phyloP scores from a whole-genome alignment of 495 filamentous ascomycete species.

The Trichoderma asperelloides region DNA sequence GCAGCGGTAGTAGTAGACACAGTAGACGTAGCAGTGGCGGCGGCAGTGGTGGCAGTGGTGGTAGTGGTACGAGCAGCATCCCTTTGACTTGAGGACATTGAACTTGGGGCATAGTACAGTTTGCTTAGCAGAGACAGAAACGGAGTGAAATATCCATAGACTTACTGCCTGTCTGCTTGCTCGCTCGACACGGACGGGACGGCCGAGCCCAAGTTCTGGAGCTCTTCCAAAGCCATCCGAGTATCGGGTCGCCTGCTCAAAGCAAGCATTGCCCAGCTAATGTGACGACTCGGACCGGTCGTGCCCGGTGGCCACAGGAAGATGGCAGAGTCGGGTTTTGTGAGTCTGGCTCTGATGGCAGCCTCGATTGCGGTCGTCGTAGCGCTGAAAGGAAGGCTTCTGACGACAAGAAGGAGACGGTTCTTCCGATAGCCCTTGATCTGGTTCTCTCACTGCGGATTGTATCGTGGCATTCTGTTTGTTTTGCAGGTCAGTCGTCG shows the following conservation, averaged over 20 bases:
- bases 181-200: not conserved
- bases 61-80: no score
- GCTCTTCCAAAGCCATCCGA: not conserved
- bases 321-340: not conserved
- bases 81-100: no score
- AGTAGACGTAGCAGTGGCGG: not conserved
- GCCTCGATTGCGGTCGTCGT: not conserved
- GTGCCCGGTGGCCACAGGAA: not conserved
- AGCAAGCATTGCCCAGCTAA: not conserved
- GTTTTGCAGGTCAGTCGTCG: not conserved
- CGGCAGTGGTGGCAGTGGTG: not conserved
- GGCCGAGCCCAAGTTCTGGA: not conserved
- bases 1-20: not conserved
- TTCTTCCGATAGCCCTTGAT: not conserved
- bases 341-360: not conserved
- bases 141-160: not conserved
- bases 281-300: not conserved
- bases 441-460: not conserved
- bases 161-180: not conserved
- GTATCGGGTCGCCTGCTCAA: not conserved
- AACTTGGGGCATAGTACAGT: no score
- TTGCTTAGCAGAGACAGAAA: not conserved
- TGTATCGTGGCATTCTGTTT: not conserved
- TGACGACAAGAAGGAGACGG: not conserved
- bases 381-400: not conserved